Evolutionary conservation across 208 protist genomes (phyloP), one percentile per base, ranked within the genome.

Genomic region (Strigomonas galati): DNA sequence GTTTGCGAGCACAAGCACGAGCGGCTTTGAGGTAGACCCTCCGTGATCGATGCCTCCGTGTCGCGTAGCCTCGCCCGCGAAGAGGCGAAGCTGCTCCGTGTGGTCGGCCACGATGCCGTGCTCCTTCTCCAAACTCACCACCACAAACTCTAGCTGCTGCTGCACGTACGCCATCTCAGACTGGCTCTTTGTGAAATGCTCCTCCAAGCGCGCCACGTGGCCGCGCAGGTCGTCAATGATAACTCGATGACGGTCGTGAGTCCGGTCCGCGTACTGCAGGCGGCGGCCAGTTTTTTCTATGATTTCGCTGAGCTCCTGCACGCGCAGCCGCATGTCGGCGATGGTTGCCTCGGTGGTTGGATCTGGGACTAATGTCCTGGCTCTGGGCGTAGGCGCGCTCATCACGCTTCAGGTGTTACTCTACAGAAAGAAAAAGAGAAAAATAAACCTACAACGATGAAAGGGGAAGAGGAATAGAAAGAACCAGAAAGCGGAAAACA

Each of bases 21-120:
- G 37, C 24, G 76, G 67, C 44, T 76, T 62, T 30, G 66, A 53
- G 27, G 26, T 51, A 5, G 54, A 40, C 27, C 46, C 27, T 5
- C 24, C 44, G 3, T 14, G 2, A 15, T 58, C 60, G 0, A 32
- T 37, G 2, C 68, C 65, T 54, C 77, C 70, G 21, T 75, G 79
- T 46, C 71, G 76, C n/a, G 63, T 79, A 0, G 82, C 82, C 64
- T 93, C 86, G n/a, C 76, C 78, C 15, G 78, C 89, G 59, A 93
- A 93, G 31, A 93, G 74, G 14, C 86, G 84, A 30, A 95, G 77
- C 72, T 92, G 85, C 68, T 95, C 89, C 5, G 84, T 92, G 72
- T 95, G 89, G 57, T 91, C 85, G 9, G 89, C 74, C 0, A 95
- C 81, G 48, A 93, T 87, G 37, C 86, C 86, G 62, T 80, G 84